phyloP scores from a whole-genome alignment of 2,329 filamentous ascomycete genomes.

The Cercospora berteroae region DNA sequence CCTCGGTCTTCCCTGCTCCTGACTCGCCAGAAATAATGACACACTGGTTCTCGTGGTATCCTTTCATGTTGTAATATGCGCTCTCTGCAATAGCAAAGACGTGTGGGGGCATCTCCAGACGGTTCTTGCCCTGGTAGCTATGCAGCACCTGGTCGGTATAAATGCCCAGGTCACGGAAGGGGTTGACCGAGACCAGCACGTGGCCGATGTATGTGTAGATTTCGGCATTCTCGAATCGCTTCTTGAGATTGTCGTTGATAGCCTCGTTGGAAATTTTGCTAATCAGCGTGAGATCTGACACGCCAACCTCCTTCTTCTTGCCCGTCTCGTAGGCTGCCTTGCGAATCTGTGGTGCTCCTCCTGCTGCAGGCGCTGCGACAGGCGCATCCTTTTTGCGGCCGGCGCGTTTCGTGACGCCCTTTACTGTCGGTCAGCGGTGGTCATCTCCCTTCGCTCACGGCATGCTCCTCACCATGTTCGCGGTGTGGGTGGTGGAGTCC shows the following conservation, averaged over 20 bases:
- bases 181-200: conserved; percentile 98
- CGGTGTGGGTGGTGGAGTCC: neutral
- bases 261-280: conserved; percentile 99
- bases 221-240: conserved; percentile 93
- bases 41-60: conserved; percentile 97
- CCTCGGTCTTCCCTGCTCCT: conserved; percentile 96
- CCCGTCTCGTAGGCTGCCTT: conserved; percentile 94
- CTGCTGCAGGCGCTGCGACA: conserved; percentile 38
- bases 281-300: conserved; percentile 93
- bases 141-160: conserved; percentile 93
- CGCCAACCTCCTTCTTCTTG: conserved; percentile 99
- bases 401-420: conserved; percentile 59
- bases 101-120: conserved; percentile 80
- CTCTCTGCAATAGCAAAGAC: conserved; percentile 97
- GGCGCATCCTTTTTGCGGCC: conserved; percentile 56
- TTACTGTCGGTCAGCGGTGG: neutral
- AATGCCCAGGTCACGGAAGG: conserved; percentile 91
- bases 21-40: conserved; percentile 99
- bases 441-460: neutral
- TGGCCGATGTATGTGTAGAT: conserved; percentile 99
- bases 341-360: conserved; percentile 69
- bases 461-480: conserved; percentile 2
- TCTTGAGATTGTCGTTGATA: conserved; percentile 98
- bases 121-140: conserved; percentile 94
- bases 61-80: conserved; percentile 99